phyloP scores from a whole-genome alignment of 768 basidiomycete genomes.

The Mycena haematopus region DNA sequence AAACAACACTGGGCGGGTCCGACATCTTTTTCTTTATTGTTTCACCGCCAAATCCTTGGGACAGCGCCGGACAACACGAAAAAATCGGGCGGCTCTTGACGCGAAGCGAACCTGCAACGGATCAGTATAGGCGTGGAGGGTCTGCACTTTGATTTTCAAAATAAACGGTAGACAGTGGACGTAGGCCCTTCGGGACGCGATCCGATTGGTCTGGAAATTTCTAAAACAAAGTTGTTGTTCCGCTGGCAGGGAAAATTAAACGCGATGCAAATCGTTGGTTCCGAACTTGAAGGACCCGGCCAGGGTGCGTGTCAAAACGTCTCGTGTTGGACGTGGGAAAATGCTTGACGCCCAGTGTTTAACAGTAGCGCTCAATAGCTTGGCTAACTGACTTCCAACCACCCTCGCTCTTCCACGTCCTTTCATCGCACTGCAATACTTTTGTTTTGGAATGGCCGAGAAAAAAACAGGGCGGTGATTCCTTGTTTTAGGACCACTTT shows the following conservation, averaged over 20 bases:
- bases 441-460: no score
- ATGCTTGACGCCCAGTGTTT: no score
- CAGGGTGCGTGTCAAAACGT: background rate
- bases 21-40: background rate
- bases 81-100: background rate
- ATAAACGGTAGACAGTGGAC: background rate
- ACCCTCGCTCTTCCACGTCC: no score
- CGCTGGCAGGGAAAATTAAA: constrained; percentile 8
- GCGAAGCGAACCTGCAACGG: constrained; percentile 7
- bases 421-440: no score
- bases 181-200: constrained; percentile 4
- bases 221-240: background rate
- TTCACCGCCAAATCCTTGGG: constrained; percentile 22
- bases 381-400: no score
- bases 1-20: background rate
- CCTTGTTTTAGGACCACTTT: no score
- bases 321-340: no score
- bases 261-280: background rate
- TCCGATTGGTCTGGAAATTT: constrained; percentile 1
- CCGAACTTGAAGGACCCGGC: background rate
- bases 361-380: no score
- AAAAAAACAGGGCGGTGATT: no score
- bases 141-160: background rate
- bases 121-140: background rate
- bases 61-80: background rate